Evolutionary conservation across 768 basidiomycete genomes (phyloP).

Genomic region (Termitomyces sp.): DNA sequence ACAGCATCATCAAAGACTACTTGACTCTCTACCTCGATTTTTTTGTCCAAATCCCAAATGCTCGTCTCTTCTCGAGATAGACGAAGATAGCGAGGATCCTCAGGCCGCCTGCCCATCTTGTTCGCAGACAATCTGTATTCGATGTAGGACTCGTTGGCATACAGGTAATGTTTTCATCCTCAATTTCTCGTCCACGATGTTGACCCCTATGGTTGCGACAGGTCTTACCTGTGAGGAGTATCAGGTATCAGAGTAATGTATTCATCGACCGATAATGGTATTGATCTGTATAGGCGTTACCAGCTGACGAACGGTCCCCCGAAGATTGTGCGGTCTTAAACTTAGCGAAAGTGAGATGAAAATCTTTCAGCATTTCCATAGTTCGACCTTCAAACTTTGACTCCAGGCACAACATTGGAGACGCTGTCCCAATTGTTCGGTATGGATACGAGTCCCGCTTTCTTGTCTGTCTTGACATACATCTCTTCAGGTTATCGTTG

Average conservation of each 20-base stretch:
- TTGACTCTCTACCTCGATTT: slow-evolving; percentile 28
- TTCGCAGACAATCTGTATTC: slow-evolving; percentile 26
- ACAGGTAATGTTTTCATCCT: slow-evolving; percentile 20
- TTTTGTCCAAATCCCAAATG: slow-evolving; percentile 37
- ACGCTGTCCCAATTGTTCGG: slow-evolving; percentile 31
- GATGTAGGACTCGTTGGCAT: slow-evolving; percentile 33
- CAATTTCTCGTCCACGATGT: neutral
- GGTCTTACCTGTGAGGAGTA: slow-evolving; percentile 11
- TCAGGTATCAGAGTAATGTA: slow-evolving; percentile 2
- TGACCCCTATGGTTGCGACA: neutral
- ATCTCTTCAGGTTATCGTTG: slow-evolving; percentile 19
- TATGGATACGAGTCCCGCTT: neutral
- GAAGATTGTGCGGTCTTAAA: slow-evolving; percentile 32
- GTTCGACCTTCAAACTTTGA: neutral
- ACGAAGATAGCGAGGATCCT: slow-evolving; percentile 29
- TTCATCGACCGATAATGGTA: neutral
- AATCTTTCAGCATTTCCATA: neutral
- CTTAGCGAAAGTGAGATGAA: slow-evolving; percentile 25
- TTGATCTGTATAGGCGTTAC: slow-evolving; percentile 23
- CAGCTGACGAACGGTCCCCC: slow-evolving; percentile 32
- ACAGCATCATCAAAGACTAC: slow-evolving; percentile 31
- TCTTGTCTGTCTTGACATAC: neutral
- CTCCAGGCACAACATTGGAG: slow-evolving; percentile 34
- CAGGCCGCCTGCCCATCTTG: slow-evolving; percentile 32
- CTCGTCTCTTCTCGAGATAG: slow-evolving; percentile 29